Base-by-base conservation (phyloP, 805 yeast species). In the Metschnikowia continentalis region DNA sequence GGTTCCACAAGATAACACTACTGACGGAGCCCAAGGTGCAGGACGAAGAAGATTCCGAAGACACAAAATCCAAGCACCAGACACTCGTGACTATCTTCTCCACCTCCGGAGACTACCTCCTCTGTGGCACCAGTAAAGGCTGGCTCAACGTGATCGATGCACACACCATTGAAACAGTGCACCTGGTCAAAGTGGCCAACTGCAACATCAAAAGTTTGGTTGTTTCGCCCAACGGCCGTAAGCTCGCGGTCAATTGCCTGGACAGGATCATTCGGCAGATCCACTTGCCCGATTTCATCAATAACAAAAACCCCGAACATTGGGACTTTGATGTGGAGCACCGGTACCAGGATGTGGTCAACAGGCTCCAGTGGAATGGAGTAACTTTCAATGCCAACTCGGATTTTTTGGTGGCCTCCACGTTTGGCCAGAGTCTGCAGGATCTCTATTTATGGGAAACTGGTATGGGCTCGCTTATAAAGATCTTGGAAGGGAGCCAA, bases 361-460 rank as follows among this genome's bases (percentile, higher is more conserved):
- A 90, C 67, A 73, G 86, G 55, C 72, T 90, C 44, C 96, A 89
- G 63, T 91, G 97, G 97, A 90, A 90, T 64, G 75, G 89, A 0
- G 83, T 89, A 3, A 71, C 83, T 8, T 84, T 88, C 68, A 87
- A 88, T 56, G 81, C 84, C 50, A 83, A 81, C 57, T 80, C 82
- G 6, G 97, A 92, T 52, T 91, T 87, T 64, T 68, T 91, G n/a
- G 83, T 89, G 47, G 97, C 97, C 0, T 83, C 96, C 0, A 87
- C 96, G 0, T 83, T 81, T 64, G 96, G 96, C 11, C 76, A 72
- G 56, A 84, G 91, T 5, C 84, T 94, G 0, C 96, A 90, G 62
- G 96, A 89, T 60, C 76, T 92, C 42, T 91, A 90, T 65, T 79
- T 92, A 51, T 91, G 97, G 97, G 97, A 92, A 63, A 88, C 96